Evolutionary conservation across 2,329 filamentous ascomycete genomes (phyloP).

Genomic region (Cryphonectria parasitica): DNA sequence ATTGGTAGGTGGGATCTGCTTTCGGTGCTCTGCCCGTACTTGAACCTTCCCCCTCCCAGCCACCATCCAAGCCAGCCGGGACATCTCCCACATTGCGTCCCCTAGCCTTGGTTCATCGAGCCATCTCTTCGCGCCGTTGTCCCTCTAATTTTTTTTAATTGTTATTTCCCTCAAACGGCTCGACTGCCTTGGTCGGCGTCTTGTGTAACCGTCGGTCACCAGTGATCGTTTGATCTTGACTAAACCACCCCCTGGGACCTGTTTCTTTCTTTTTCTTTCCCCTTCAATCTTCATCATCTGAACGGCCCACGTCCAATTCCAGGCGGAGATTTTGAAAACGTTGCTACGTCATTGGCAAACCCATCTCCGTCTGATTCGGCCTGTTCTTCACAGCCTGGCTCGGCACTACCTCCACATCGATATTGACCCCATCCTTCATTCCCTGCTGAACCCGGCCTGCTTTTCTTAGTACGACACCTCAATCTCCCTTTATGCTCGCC

Average conservation of each 20-base stretch:
- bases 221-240: neutral
- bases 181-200: neutral
- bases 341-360: constrained; percentile 18
- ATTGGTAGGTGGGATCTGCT: neutral
- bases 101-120: neutral
- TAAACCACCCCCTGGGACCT: neutral
- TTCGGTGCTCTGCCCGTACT: neutral
- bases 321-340: constrained; percentile 7
- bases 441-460: neutral
- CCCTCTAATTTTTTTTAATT: neutral
- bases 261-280: neutral
- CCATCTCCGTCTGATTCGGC: constrained; percentile 6
- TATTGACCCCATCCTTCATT: neutral
- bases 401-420: neutral
- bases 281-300: neutral
- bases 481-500: neutral
- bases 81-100: neutral
- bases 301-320: neutral
- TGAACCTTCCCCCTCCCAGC: neutral
- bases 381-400: constrained; percentile 1
- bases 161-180: neutral
- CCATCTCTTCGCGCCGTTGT: too few species aligned
- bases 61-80: neutral
- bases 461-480: neutral
- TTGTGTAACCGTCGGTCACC: neutral